Evolutionary conservation across 192 early-diverging fungal genomes (phyloP).

Genomic region (Piromyces sp.): DNA sequence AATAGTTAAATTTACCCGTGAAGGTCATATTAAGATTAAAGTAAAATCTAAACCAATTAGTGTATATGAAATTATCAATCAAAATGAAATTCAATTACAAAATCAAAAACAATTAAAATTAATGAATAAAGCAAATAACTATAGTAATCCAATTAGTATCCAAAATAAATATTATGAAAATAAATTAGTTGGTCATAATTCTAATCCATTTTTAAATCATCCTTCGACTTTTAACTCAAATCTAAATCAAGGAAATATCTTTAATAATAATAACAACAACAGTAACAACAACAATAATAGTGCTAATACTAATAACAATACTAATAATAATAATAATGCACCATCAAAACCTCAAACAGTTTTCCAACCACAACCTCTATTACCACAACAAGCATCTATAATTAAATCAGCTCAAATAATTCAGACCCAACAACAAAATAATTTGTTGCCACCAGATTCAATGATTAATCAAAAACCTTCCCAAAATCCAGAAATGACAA

Average conservation of each 20-base stretch:
- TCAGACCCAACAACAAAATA: not conserved
- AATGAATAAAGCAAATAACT: not conserved
- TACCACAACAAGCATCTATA: not conserved
- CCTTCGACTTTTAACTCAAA: not conserved
- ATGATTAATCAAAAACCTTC: not conserved
- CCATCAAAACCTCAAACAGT: too few species aligned
- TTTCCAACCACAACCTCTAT: not conserved
- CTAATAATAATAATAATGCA: too few species aligned
- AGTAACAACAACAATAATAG: too few species aligned
- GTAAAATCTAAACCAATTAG: not conserved
- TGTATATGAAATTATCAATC: not conserved
- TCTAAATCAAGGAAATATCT: not conserved
- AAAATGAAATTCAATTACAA: not conserved
- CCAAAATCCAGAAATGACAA: not conserved
- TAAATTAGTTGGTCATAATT: not conserved
- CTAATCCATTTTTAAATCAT: not conserved
- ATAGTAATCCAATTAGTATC: not conserved
- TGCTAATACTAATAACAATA: too few species aligned
- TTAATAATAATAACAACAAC: too few species aligned
- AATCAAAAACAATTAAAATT: not conserved
- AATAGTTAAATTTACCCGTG: too few species aligned
- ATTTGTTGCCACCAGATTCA: not conserved
- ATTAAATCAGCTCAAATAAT: not conserved
- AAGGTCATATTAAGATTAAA: not conserved
- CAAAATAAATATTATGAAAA: not conserved